Base-by-base conservation (phyloP, 805 yeast genomes). In the Candida piceae region DNA sequence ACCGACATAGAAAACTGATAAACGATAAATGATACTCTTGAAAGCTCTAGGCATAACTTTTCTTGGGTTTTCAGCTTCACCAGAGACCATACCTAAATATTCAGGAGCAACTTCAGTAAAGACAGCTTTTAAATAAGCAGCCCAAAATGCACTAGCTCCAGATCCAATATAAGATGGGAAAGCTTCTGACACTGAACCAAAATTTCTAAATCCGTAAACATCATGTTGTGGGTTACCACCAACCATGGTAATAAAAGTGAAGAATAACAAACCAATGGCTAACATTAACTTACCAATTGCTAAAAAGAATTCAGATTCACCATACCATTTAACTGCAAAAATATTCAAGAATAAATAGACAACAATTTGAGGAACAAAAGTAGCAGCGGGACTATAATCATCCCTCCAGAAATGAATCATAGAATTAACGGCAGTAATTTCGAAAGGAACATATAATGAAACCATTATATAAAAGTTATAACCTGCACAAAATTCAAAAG, bases 41-140 rank as follows among this genome's bases (percentile, higher is more conserved):
- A 80, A 84, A 0, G 95, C 95, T 22, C 69, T 70, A n/a, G 93
- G 88, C 54, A 87, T 63, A 5, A 77, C 77, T 37, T 72, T 72
- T 35, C 90, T 70, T 24, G 62, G 60, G 25, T 58, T 57, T 27
- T 46, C 52, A 8, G 95, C 94, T 56, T 87, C 95, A 32, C 94
- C 87, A 3, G 95, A 94, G 23, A 85, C 77, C 84, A 84, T 80
- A 1, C 90, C 72, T 24, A 87, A 74, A 49, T 84, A 83, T 58
- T 87, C 96, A 2, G 95, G 94, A 0, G 95, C 96, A 3, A 85
- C 85, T 11, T 48, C 50, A 1, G 93, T 82, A 56, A 81, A 86
- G 20, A 83, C 67, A 7, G 95, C 95, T 42, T 76, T 77, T 36
- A 75, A 69, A 31, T 84, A 58, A 42, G 89, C 81, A 0, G 79